Percentiles rank a stretch among this genome's conserved stretches.
Conservation (phyloP, 176 grass and related monocot species). For the Oryza longistaminata region DNA sequence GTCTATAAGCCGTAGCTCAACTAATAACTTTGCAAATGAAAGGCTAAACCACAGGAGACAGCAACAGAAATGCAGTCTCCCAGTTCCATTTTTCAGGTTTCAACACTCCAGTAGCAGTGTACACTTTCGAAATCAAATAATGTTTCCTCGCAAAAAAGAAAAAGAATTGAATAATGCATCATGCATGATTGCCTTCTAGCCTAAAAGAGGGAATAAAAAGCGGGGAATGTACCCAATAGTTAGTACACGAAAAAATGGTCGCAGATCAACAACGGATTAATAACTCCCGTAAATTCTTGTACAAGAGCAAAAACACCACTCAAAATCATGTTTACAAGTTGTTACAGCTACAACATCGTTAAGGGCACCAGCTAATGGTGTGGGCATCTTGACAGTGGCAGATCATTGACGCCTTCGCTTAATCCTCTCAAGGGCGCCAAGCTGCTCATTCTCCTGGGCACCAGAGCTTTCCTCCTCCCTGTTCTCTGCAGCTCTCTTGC, state of each 20-base stretch:
- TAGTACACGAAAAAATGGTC: slow-evolving; percentile 3
- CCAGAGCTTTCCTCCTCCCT: slow-evolving; percentile 44
- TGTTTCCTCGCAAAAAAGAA: not conserved
- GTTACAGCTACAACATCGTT: slow-evolving; percentile 38
- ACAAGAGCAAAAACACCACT: slow-evolving; percentile 25
- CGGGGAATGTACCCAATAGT: not conserved
- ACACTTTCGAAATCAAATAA: not conserved
- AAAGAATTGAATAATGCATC: too few relatives aligned
- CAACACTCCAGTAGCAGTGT: not conserved
- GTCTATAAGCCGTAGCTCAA: too few relatives aligned
- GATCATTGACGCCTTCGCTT: slow-evolving; percentile 72
- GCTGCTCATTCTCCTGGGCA: slow-evolving; percentile 53
- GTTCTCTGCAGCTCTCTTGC: slow-evolving; percentile 60
- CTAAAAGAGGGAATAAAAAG: not conserved
- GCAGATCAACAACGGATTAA: not conserved
- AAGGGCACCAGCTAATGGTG: not conserved
- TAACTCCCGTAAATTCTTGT: slow-evolving; percentile 34
- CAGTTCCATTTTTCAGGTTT: not conserved
- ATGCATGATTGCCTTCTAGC: not conserved
- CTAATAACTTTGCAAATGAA: not conserved
- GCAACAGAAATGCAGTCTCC: not conserved
- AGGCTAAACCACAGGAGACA: not conserved
- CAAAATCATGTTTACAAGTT: slow-evolving; percentile 40
- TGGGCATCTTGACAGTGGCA: not conserved
- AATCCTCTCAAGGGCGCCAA: slow-evolving; percentile 93